phyloP scores from a whole-genome alignment of 148 eudicot genomes.

The Bassia scoparia region DNA sequence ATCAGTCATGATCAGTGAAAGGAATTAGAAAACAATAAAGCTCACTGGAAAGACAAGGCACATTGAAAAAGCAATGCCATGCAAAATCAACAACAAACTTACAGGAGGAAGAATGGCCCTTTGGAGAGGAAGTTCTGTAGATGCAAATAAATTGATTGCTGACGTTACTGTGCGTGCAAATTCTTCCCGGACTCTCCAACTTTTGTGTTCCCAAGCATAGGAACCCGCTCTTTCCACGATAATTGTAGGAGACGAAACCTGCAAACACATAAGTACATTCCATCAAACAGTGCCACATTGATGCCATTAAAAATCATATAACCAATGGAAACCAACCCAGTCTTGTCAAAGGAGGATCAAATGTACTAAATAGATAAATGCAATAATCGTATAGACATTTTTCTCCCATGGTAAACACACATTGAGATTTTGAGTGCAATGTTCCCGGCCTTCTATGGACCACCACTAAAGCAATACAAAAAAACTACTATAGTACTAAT shows the following conservation, averaged over 20 bases:
- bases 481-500: background rate
- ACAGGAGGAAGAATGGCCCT: constrained; percentile 97
- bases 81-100: constrained; percentile 26
- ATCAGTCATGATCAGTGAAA: constrained; percentile 4
- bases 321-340: background rate
- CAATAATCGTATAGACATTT: background rate
- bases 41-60: background rate
- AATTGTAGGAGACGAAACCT: constrained; percentile 95
- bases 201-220: constrained; percentile 92
- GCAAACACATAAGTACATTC: constrained; percentile 13
- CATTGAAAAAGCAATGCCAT: background rate
- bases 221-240: constrained; percentile 96
- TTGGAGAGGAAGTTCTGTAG: constrained; percentile 93
- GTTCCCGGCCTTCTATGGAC: background rate
- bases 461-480: background rate
- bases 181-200: constrained; percentile 97
- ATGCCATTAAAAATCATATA: constrained; percentile 1
- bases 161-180: constrained; percentile 93
- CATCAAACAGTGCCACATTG: background rate
- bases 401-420: background rate
- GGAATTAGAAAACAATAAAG: background rate
- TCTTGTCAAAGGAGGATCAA: background rate
- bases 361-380: background rate
- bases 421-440: no score
- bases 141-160: constrained; percentile 83